Evolutionary conservation across 2,329 filamentous ascomycete species (phyloP).

Genomic region (Cladosporium oxysporum): DNA sequence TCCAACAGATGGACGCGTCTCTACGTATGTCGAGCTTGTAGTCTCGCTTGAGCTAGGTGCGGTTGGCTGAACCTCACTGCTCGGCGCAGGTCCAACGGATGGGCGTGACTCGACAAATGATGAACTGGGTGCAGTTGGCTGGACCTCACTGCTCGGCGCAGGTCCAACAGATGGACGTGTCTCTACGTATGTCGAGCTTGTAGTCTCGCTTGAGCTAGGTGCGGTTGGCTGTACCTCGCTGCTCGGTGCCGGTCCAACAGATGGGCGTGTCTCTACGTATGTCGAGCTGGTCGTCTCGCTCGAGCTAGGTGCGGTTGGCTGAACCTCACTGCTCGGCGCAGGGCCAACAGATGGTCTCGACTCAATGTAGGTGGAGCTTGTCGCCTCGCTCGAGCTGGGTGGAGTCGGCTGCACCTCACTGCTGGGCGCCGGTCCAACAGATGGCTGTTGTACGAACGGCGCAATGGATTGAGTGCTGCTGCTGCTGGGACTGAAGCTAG

Average conservation of each 20-base stretch:
- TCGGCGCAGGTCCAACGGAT: neutral
- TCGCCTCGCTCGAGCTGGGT: neutral
- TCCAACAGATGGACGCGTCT: neutral
- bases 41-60: neutral
- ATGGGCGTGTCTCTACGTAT: neutral
- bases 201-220: neutral
- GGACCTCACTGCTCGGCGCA: neutral
- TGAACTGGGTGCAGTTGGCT: slow-evolving; percentile 5
- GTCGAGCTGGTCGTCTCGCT: neutral
- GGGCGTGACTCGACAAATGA: too few relatives aligned
- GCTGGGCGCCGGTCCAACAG: neutral
- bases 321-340: neutral
- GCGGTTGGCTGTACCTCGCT: slow-evolving; percentile 2
- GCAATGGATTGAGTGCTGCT: neutral
- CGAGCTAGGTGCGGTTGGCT: slow-evolving; percentile 3
- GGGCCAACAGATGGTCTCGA: neutral
- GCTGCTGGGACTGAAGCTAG: neutral
- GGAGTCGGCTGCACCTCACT: slow-evolving; percentile 3
- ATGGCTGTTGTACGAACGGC: neutral
- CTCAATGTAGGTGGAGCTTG: neutral
- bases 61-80: slow-evolving; percentile 1
- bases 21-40: neutral
- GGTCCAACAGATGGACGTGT: neutral
- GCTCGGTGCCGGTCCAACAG: neutral
- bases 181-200: neutral